phyloP scores from a whole-genome alignment of 805 yeast species.

The Metschnikowia arizonensis region DNA sequence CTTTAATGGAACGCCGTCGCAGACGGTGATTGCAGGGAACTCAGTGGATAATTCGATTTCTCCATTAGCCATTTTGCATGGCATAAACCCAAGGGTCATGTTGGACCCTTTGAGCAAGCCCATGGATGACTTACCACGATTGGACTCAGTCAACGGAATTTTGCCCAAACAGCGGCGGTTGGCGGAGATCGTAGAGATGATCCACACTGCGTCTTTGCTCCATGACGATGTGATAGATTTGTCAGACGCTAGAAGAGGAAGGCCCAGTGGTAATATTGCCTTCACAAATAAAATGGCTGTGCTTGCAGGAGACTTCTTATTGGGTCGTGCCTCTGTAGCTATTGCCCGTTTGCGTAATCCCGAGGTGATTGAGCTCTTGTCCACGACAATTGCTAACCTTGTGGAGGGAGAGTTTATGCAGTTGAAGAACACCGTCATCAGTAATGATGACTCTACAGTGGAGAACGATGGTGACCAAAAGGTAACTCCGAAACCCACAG shows the following conservation, averaged over 20 bases:
- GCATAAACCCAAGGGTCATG: slow-evolving; percentile 79
- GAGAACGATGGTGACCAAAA: slow-evolving; percentile 47
- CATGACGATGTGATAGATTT: slow-evolving; percentile 97
- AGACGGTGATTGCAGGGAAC: slow-evolving; percentile 55
- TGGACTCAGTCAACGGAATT: slow-evolving; percentile 64
- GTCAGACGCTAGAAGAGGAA: slow-evolving; percentile 82
- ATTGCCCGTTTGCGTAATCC: slow-evolving; percentile 90
- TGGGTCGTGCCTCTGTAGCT: slow-evolving; percentile 95
- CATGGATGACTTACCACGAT: slow-evolving; percentile 63
- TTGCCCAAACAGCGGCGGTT: slow-evolving; percentile 91
- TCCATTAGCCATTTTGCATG: slow-evolving; percentile 81
- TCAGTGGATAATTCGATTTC: slow-evolving; percentile 63
- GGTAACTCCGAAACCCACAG: slow-evolving; percentile 54
- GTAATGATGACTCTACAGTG: slow-evolving; percentile 40
- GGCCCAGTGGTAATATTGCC: slow-evolving; percentile 88
- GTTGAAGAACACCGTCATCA: slow-evolving; percentile 82
- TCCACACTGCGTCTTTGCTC: slow-evolving; percentile 90
- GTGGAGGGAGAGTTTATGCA: slow-evolving; percentile 99
- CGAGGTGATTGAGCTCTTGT: slow-evolving; percentile 93
- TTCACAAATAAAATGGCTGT: slow-evolving; percentile 97
- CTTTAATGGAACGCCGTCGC: slow-evolving; percentile 53
- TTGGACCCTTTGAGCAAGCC: slow-evolving; percentile 82
- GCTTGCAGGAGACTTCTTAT: slow-evolving; percentile 90
- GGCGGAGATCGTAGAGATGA: slow-evolving; percentile 98
- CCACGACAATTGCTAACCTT: slow-evolving; percentile 92